These are phyloP conservation scores for Arabidopsis thaliana DNA, from an alignment of 345 rosid species.

Conservation along the genomic window TAIR10.1 NC_003075.7:10506501-10507000, in stretches of 20 bases:
- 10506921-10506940: slow-evolving; percentile 49
- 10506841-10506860: slow-evolving; percentile 42
- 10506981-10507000: slow-evolving; percentile 53
- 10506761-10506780: slow-evolving; percentile 51
- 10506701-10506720: slow-evolving; percentile 49
- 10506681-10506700: slow-evolving; percentile 45
- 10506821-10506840: slow-evolving; percentile 49
- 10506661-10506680: slow-evolving; percentile 51
- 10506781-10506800: slow-evolving; percentile 44
- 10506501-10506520: slow-evolving; percentile 51
- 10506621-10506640: slow-evolving; percentile 49
- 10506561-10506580: slow-evolving; percentile 55
- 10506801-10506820: slow-evolving; percentile 56
- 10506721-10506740: slow-evolving; percentile 62
- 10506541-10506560: slow-evolving; percentile 58
- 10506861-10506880: slow-evolving; percentile 54
- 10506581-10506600: slow-evolving; percentile 48
- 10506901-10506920: slow-evolving; percentile 51
- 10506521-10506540: slow-evolving; percentile 44
- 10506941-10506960: slow-evolving; percentile 50
- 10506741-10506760: slow-evolving; percentile 46
- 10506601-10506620: slow-evolving; percentile 61
- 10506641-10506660: slow-evolving; percentile 34
- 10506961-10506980: slow-evolving; percentile 50
- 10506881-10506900: slow-evolving; percentile 55